Evolutionary conservation across 2,329 filamentous ascomycete genomes (phyloP).

Genomic region (Aspergillus sp.): DNA sequence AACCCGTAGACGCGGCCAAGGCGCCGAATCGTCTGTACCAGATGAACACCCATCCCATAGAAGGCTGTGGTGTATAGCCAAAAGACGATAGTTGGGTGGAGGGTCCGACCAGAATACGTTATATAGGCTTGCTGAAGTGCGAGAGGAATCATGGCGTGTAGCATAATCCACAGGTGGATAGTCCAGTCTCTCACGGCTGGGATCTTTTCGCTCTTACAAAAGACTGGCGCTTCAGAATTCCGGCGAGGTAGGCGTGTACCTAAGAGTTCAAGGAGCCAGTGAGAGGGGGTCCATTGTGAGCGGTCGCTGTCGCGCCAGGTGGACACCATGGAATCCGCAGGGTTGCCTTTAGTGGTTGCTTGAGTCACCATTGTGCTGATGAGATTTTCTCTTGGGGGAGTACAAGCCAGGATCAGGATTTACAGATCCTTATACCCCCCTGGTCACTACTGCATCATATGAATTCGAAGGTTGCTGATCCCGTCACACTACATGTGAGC

Average conservation of each 20-base stretch:
- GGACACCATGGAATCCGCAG: not conserved
- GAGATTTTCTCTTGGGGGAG: too few species aligned
- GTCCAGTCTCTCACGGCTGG: not conserved
- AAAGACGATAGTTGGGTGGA: not conserved
- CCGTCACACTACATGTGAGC: too few species aligned
- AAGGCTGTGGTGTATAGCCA: slow-evolving; percentile 1
- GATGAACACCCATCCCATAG: not conserved
- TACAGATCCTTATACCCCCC: too few species aligned
- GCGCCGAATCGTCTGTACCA: slow-evolving; percentile 1
- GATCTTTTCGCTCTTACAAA: slow-evolving; percentile 1
- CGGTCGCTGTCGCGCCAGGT: not conserved
- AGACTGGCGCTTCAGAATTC: not conserved
- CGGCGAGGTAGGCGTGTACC: not conserved
- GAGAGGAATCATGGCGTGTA: not conserved
- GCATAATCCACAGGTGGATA: not conserved
- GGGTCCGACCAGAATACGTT: not conserved
- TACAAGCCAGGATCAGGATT: too few species aligned
- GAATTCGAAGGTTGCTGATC: too few species aligned
- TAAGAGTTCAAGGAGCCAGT: not conserved
- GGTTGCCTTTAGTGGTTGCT: not conserved
- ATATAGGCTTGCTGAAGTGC: not conserved
- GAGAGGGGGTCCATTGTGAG: not conserved
- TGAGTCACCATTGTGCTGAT: too few species aligned
- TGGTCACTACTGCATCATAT: too few species aligned
- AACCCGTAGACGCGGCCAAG: not conserved